Percentiles rank a stretch among this genome's conserved stretches.
Conservation (phyloP, 2,329 filamentous ascomycete species). For the Sporothrix humicola region DNA sequence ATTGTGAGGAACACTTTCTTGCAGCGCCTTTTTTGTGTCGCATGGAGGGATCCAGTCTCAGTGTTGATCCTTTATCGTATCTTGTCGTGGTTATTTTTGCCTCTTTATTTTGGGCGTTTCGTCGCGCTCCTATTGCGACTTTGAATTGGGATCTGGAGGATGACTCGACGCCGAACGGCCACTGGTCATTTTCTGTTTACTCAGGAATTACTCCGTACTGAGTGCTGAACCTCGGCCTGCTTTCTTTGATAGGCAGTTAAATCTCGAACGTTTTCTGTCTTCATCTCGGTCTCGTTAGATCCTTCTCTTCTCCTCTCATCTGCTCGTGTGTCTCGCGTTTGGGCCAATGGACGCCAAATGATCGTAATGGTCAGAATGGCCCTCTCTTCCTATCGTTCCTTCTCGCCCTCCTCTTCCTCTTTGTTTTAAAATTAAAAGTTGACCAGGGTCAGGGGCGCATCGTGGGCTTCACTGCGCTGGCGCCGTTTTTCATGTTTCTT, state of each 20-base stretch:
- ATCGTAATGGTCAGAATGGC: neutral
- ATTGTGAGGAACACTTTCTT: no score
- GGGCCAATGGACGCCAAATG: neutral
- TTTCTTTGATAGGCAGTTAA: no score
- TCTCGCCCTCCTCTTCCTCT: neutral
- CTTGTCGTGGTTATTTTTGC: neutral
- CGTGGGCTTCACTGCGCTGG: neutral
- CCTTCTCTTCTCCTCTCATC: neutral
- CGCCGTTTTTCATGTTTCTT: neutral
- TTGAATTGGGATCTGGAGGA: neutral
- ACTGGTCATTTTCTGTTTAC: no score
- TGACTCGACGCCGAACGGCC: no score
- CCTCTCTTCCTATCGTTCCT: neutral
- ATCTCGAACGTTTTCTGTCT: neutral
- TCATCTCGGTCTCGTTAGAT: neutral
- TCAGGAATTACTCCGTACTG: no score
- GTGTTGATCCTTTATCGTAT: no score
- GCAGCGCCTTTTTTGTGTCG: neutral
- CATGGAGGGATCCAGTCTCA: neutral
- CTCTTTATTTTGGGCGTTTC: neutral
- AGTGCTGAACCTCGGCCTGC: no score
- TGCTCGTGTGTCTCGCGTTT: neutral
- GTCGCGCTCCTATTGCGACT: neutral
- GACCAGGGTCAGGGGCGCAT: neutral
- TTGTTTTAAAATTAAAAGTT: slow-evolving; percentile 15